phyloP scores from a whole-genome alignment of 2,329 filamentous ascomycete species.

The Orbilia brochopaga region DNA sequence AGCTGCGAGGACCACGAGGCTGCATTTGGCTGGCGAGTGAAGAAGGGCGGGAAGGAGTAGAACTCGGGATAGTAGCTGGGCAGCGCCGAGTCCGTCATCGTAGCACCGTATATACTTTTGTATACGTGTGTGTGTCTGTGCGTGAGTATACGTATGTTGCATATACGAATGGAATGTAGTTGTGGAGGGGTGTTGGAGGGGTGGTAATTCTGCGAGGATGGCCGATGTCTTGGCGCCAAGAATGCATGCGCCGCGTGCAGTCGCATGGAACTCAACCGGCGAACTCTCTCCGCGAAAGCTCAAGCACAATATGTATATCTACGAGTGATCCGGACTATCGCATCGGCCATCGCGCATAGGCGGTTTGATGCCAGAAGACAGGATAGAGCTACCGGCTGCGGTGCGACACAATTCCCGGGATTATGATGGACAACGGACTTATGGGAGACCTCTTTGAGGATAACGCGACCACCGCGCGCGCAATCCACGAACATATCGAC shows the following conservation, averaged over 20 bases:
- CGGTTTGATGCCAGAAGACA: not conserved
- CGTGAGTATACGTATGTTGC: too few species aligned
- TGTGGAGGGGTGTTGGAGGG: not conserved
- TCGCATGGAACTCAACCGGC: too few species aligned
- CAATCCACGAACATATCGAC: constrained; percentile 53
- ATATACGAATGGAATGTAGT: not conserved
- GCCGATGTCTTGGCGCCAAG: not conserved
- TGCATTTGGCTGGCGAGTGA: constrained; percentile 77
- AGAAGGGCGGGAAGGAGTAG: constrained; percentile 83
- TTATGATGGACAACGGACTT: constrained; percentile 44
- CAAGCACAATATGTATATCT: too few species aligned
- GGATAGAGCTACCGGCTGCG: not conserved
- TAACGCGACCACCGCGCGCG: constrained; percentile 45
- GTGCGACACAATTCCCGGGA: constrained; percentile 21
- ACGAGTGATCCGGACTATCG: too few species aligned
- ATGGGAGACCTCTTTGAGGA: constrained; percentile 47
- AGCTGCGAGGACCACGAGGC: constrained; percentile 77
- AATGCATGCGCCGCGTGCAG: not conserved
- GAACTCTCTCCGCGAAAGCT: too few species aligned
- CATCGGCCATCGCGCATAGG: too few species aligned
- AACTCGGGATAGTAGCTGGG: constrained; percentile 54
- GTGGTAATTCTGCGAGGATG: not conserved
- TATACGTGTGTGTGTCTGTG: not conserved
- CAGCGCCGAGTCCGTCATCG: constrained; percentile 29
- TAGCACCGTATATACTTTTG: not conserved